Percentiles rank a stretch among this genome's conserved stretches.
Conservation (phyloP, 2,329 filamentous ascomycete genomes). For the Colletotrichum spinosum region DNA sequence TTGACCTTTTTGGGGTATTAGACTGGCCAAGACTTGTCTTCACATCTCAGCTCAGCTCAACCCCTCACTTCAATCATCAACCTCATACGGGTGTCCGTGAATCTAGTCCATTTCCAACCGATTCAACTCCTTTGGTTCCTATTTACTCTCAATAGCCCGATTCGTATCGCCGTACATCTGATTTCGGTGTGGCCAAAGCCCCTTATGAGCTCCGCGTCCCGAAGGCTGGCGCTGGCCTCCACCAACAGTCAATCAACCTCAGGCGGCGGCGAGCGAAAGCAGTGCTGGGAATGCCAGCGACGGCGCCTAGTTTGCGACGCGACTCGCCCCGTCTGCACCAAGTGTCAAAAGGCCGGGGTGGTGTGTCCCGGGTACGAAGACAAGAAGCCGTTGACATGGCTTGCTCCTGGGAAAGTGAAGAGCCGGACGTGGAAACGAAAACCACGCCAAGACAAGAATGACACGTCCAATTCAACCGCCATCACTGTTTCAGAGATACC, state of each 20-base stretch:
- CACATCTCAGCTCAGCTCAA: background rate
- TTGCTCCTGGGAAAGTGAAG: conserved; percentile 50
- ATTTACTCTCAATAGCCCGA: conserved; percentile 23
- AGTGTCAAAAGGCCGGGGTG: conserved; percentile 47
- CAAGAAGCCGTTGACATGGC: conserved; percentile 50
- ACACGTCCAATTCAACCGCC: background rate
- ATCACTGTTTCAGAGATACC: background rate
- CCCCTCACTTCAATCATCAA: background rate
- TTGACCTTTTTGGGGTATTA: conserved; percentile 32
- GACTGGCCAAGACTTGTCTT: conserved; percentile 36
- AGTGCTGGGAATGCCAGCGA: conserved; percentile 57
- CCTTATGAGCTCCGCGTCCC: background rate
- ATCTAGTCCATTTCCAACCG: background rate
- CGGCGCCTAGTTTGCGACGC: conserved; percentile 53
- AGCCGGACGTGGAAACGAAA: conserved; percentile 42
- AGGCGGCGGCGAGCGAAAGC: conserved; percentile 34
- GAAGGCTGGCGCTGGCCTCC: background rate
- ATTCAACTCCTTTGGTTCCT: background rate
- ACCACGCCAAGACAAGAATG: background rate
- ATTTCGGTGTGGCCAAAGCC: background rate
- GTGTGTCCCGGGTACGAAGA: conserved; percentile 55
- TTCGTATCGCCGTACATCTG: conserved; percentile 1
- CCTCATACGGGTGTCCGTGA: background rate
- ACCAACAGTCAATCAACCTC: background rate
- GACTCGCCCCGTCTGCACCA: conserved; percentile 49